Percentiles rank a stretch among this genome's conserved stretches.
Evolutionary conservation across 2,329 filamentous ascomycete species (phyloP).

Genomic region (Tolypocladium guangdongense): DNA sequence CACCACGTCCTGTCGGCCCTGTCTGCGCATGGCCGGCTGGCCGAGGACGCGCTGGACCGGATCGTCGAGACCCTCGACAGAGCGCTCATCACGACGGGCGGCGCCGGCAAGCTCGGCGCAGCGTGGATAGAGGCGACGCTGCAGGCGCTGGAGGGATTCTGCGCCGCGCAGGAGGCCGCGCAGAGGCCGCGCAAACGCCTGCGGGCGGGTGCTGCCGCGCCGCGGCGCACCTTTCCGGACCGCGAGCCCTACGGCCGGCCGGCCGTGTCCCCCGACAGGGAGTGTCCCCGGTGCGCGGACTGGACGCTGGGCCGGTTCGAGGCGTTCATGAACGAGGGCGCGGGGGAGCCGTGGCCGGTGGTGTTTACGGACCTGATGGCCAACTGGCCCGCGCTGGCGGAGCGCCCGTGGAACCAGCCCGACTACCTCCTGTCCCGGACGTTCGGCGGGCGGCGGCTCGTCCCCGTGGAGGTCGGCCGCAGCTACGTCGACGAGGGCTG

Average conservation of each 20-base stretch:
- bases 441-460: slow-evolving; percentile 64
- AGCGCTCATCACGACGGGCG: slow-evolving; percentile 65
- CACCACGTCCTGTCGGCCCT: slow-evolving; percentile 15
- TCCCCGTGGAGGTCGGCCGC: slow-evolving; percentile 76
- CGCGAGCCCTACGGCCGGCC: slow-evolving; percentile 19
- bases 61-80: slow-evolving; percentile 62
- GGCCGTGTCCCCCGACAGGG: slow-evolving; percentile 8
- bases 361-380: slow-evolving; percentile 54
- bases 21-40: neutral
- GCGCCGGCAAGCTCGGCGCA: slow-evolving; percentile 40
- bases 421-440: slow-evolving; percentile 65
- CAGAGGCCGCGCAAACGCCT: slow-evolving; percentile 12
- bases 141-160: slow-evolving; percentile 25
- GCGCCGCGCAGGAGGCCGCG: slow-evolving; percentile 3
- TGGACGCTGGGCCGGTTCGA: slow-evolving; percentile 52
- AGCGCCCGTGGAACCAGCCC: slow-evolving; percentile 59
- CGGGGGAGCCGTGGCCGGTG: slow-evolving; percentile 43
- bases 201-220: neutral
- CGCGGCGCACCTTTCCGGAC: slow-evolving; percentile 11
- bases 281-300: slow-evolving; percentile 19
- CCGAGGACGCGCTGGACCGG: slow-evolving; percentile 30
- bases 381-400: slow-evolving; percentile 66
- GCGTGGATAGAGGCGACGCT: slow-evolving; percentile 42
- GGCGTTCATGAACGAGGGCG: slow-evolving; percentile 39
- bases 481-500: slow-evolving; percentile 81